These are phyloP conservation scores for Dryadomyces quercus-mongolicae DNA, from an alignment of 2,329 filamentous ascomycete species.

Conservation along the genomic window DNA sequence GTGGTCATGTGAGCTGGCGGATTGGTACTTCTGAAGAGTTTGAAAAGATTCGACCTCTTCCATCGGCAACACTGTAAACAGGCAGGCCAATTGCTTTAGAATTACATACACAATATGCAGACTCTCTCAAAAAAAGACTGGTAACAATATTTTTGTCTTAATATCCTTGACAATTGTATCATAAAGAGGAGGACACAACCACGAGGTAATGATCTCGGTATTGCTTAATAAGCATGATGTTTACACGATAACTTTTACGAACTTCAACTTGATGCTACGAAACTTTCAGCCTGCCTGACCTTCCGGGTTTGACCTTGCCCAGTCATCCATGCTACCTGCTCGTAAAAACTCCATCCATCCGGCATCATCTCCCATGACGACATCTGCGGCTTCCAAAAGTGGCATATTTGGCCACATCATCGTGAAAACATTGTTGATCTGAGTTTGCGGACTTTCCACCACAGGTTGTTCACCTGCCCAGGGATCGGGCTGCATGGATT, in stretches of 20 bases:
- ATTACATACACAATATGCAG: too few relatives aligned
- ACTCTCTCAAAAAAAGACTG: too few relatives aligned
- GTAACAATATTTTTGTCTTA: too few relatives aligned
- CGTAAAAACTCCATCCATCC: slow-evolving; percentile 23
- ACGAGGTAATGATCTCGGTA: too few relatives aligned
- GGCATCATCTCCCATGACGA: slow-evolving; percentile 24
- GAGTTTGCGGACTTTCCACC: slow-evolving; percentile 27
- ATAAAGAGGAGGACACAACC: too few relatives aligned
- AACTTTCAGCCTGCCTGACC: neutral
- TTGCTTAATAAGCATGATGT: too few relatives aligned
- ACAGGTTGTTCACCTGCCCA: slow-evolving; percentile 11
- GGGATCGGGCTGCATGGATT: too few relatives aligned
- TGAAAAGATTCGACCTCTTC: neutral
- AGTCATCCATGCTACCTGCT: neutral
- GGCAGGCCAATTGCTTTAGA: too few relatives aligned
- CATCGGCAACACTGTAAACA: too few relatives aligned
- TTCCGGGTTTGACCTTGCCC: neutral
- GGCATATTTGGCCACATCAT: slow-evolving; percentile 34
- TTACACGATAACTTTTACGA: too few relatives aligned
- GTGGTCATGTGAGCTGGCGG: neutral
- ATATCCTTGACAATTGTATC: too few relatives aligned
- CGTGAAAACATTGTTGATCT: slow-evolving; percentile 27
- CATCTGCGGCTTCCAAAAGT: slow-evolving; percentile 22
- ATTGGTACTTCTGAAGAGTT: neutral
- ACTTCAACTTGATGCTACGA: neutral